Base-by-base conservation (phyloP, 164 flowering plant genomes). In the Nelumbo lutea region DNA sequence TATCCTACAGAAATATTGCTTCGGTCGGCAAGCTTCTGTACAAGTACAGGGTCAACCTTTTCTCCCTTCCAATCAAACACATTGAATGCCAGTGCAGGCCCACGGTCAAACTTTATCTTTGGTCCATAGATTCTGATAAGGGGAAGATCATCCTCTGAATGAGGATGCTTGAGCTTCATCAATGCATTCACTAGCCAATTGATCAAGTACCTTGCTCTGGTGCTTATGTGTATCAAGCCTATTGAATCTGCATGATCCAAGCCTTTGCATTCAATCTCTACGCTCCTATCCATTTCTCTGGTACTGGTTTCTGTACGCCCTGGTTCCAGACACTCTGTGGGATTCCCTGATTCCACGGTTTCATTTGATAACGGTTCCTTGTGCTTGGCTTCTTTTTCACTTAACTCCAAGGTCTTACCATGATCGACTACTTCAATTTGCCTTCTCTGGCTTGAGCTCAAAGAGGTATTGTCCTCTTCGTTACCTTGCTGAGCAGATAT, bases 31-130 rank as follows among this genome's bases (percentile, higher is more conserved):
- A 94, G 95, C 72, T 94, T 94, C 83, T 94, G 98, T 42, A 94
- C 87, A 3, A 94, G 87, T 52, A 75, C 70, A 8, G 98, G 95
- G 38, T 90, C 95, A 27, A 94, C 85, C 69, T 82, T 91, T 53
- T 87, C 90, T 15, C 96, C 96, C 79, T 90, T 91, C 97, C 97
- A 91, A 75, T 94, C 97, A 72, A 79, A 90, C 46, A 94, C 75
- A 74, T 94, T 88, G 81, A 94, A 94, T 40, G 98, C 89, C 79
- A 91, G 65, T 46, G 96, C 91, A 1, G 96, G 86, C 59, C 93
- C 96, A 2, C 97, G 61, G 44, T 87, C 89, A 58, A 91, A 89
- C 78, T 84, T 90, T 41, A 91, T 66, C 81, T 80, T 85, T 48
- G 97, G 98, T 15, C 98, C 98, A 59, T 94, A 91, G 3, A 94